Base-by-base conservation (phyloP, 2,329 filamentous ascomycete genomes). In the Diplocarpon rosae region DNA sequence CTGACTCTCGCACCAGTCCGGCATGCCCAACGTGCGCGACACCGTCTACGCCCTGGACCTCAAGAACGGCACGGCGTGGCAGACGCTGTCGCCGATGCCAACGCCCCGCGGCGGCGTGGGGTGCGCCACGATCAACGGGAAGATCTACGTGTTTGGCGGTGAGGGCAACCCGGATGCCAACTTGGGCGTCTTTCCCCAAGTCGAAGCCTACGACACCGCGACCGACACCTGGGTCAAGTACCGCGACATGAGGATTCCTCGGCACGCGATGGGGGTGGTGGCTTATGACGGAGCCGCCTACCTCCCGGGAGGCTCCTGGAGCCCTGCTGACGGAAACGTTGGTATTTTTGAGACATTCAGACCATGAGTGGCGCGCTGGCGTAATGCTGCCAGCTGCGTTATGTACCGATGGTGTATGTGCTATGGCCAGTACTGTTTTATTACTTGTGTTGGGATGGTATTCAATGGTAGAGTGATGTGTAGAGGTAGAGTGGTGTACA, bases 111-210 rank as follows among this genome's bases (percentile, higher is more conserved):
- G 64, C 2, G 66, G 65, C 0, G 30, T 59, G 10, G 45, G 52
- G 53, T 34, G 33, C 1, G 61, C 52, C 0, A 55, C 55, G 0
- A 38, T 66, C 1, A 59, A 53, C 0, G 43, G 38, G 0, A 48
- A 50, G 14, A 48, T 66, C 10, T 67, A 63, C 35, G 58, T 59
- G 0, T 59, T 68, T 42, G 65, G 65, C 1, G 66, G 65, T 4
- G 64, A 68, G 37, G 65, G 63, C 0, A 63, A 66, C 40, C 16
- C 38, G 3, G 10, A 14, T 16, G 20, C 11, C 14, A 17, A 14
- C 14, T 9, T 12, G 29, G 11, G 35, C 14, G 15, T 27, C 6
- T 34, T 32, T n/a, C 36, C 29, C 20, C 17, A 29, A 20, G 27
- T 24, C 24, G 41, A 43, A 28, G 41, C 32, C 15, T 32, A 14